These are phyloP conservation scores for Melanogaster broomeanus DNA, from an alignment of 768 basidiomycete species.

Conservation along the genomic window DNA sequence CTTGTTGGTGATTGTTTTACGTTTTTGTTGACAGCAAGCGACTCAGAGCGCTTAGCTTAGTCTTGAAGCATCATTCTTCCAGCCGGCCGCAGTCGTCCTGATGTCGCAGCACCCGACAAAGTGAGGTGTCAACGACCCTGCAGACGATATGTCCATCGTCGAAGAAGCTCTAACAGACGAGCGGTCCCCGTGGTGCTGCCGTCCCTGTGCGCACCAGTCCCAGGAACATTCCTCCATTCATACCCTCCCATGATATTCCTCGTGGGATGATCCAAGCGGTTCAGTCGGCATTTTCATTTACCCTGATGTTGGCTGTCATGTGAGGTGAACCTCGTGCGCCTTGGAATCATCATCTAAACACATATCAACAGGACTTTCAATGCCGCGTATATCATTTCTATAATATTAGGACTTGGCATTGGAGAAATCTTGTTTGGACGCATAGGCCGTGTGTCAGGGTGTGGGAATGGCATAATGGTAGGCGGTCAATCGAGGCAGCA, in stretches of 20 bases:
- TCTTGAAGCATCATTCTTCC: slow-evolving; percentile 3
- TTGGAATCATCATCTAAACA: slow-evolving; percentile 8
- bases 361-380: slow-evolving; percentile 72
- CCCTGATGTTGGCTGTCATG: slow-evolving; percentile 84
- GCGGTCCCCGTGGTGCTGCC: neutral
- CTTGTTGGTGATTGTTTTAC: neutral
- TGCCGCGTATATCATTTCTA: slow-evolving; percentile 71
- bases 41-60: slow-evolving; percentile 10
- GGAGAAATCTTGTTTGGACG: slow-evolving; percentile 78
- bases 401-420: slow-evolving; percentile 67
- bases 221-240: slow-evolving; percentile 59
- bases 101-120: neutral
- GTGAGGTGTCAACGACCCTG: neutral
- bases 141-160: slow-evolving; percentile 7
- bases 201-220: slow-evolving; percentile 27
- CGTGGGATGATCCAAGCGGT: slow-evolving; percentile 66
- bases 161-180: slow-evolving; percentile 1
- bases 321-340: slow-evolving; percentile 35
- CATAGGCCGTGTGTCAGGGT: slow-evolving; percentile 32
- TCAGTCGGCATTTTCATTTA: slow-evolving; percentile 64
- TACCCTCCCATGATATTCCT: slow-evolving; percentile 63
- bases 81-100: neutral
- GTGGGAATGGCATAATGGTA: neutral
- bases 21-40: neutral
- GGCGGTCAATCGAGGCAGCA: no score